Conservation (phyloP, 805 yeast species). For the Brettanomyces nanus region DNA sequence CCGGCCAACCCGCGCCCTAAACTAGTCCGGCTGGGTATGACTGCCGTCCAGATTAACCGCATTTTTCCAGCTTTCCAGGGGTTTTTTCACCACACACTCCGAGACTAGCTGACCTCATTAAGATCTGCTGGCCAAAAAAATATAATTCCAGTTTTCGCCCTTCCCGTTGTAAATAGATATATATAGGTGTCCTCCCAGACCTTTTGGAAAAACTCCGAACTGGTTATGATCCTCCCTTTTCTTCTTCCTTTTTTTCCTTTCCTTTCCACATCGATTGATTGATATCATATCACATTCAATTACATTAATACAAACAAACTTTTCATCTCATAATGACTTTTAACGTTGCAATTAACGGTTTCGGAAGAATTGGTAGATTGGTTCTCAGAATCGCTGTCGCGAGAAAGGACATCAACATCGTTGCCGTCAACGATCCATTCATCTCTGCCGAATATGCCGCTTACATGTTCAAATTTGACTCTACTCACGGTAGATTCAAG, state of each 20-base stretch:
- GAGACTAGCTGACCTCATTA: no score
- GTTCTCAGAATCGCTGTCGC: slow-evolving; percentile 74
- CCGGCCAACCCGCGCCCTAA: no score
- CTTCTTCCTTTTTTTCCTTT: not conserved
- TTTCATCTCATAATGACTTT: slow-evolving; percentile 13
- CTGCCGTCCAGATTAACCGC: no score
- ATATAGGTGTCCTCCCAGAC: not conserved
- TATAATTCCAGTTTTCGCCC: not conserved
- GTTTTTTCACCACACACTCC: no score
- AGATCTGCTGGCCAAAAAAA: no score
- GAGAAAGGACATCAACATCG: slow-evolving; percentile 70
- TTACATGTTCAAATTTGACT: slow-evolving; percentile 92
- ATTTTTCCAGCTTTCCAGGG: no score
- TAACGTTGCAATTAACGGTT: slow-evolving; percentile 86
- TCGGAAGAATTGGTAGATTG: slow-evolving; percentile 91
- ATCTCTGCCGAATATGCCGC: slow-evolving; percentile 87
- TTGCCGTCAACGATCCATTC: slow-evolving; percentile 89
- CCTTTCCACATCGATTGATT: not conserved
- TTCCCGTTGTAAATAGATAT: not conserved
- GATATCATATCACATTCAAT: not conserved
- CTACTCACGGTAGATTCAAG: slow-evolving; percentile 80
- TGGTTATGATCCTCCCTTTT: no score
- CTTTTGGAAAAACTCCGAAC: no score
- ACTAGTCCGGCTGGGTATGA: no score
- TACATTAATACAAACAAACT: not conserved